phyloP scores from a whole-genome alignment of 1,139 yeast species.

The Protomyces arabidopsidicola region DNA sequence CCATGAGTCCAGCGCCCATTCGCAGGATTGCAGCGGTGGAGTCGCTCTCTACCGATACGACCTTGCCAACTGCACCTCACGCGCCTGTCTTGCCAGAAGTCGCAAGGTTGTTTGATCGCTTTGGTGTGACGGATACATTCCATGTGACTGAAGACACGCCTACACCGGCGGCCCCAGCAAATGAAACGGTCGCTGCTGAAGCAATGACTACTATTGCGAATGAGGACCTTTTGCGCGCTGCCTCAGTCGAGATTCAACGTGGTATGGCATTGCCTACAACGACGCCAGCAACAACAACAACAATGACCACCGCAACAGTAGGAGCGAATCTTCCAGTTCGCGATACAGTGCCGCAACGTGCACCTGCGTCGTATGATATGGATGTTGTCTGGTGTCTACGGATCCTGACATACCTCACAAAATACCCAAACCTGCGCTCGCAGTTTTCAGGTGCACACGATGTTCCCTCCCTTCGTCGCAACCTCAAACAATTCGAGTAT shows the following conservation, averaged over 20 bases:
- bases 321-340: not conserved
- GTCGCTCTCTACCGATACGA: not conserved
- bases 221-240: not conserved
- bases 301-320: not conserved
- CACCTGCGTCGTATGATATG: constrained; percentile 50
- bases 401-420: constrained; percentile 84
- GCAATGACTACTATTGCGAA: not conserved
- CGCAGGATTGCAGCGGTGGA: no score
- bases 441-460: constrained; percentile 66
- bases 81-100: not conserved
- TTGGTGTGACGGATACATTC: not conserved
- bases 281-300: not conserved
- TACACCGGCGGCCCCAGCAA: not conserved
- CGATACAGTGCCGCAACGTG: not conserved
- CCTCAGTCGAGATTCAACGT: no score
- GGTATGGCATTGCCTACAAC: not conserved
- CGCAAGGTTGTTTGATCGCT: not conserved
- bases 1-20: not conserved
- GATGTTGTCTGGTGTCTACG: constrained; percentile 93
- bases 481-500: constrained; percentile 30
- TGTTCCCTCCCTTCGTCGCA: constrained; percentile 44
- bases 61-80: not conserved
- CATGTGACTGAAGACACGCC: not conserved
- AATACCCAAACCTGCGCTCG: constrained; percentile 75
- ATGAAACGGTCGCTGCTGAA: not conserved